Percentiles rank a stretch among this genome's conserved stretches.
phyloP scores from a whole-genome alignment of 805 yeast genomes.

The Candida saitoana region DNA sequence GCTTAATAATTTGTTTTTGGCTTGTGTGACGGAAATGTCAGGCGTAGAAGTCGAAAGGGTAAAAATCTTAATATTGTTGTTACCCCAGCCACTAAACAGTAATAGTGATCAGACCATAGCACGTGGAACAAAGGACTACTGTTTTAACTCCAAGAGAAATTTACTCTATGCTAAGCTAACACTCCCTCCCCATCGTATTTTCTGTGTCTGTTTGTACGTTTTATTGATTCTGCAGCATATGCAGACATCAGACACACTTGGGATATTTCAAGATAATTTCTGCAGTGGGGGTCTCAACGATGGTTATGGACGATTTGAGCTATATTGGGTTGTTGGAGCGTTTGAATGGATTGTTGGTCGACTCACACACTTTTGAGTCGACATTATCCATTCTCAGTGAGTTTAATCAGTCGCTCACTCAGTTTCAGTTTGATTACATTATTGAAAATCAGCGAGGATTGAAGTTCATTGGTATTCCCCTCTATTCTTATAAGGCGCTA shows the following conservation, averaged over 20 bases:
- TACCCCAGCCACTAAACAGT: too few species aligned
- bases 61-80: too few species aligned
- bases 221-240: neutral
- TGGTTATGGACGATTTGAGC: neutral
- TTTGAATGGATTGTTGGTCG: slow-evolving; percentile 2
- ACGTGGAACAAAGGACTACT: too few species aligned
- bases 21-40: neutral
- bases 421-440: slow-evolving; percentile 34
- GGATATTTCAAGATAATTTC: neutral
- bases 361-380: neutral
- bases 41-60: neutral
- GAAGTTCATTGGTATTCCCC: slow-evolving; percentile 48
- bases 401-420: slow-evolving; percentile 5
- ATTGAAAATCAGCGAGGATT: slow-evolving; percentile 55
- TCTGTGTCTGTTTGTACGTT: too few species aligned
- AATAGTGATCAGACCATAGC: too few species aligned
- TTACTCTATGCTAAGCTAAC: too few species aligned
- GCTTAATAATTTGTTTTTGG: neutral
- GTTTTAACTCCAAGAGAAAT: too few species aligned
- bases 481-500: slow-evolving; percentile 44
- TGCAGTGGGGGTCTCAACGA: too few species aligned
- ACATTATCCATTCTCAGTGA: slow-evolving; percentile 3
- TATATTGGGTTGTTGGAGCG: neutral
- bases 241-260: neutral
- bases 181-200: too few species aligned